phyloP scores from a whole-genome alignment of 805 yeast species.

The Lachancea thermotolerans region DNA sequence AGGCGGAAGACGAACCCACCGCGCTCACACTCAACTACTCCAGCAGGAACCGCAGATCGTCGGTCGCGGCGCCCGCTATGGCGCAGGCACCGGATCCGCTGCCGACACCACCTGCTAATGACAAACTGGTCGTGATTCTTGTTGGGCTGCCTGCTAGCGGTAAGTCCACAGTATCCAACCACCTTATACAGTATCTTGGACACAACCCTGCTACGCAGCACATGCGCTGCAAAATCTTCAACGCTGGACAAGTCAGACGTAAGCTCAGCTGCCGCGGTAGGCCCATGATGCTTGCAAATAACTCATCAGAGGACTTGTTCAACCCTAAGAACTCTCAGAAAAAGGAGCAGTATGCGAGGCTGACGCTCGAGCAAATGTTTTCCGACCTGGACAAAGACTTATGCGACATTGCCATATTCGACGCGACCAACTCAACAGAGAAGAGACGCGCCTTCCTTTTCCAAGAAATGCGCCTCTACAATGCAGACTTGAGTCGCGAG shows the following conservation, averaged over 20 bases:
- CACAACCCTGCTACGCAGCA: constrained; percentile 14
- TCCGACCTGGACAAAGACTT: constrained; percentile 36
- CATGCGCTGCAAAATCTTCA: constrained; percentile 44
- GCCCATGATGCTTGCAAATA: constrained; percentile 24
- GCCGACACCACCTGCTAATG: background rate
- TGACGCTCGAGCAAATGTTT: constrained; percentile 42
- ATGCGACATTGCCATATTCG: constrained; percentile 52
- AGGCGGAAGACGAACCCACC: constrained; percentile 2
- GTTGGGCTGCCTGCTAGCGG: constrained; percentile 78
- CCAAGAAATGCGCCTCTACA: constrained; percentile 18
- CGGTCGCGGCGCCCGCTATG: constrained; percentile 3
- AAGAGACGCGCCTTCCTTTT: constrained; percentile 33
- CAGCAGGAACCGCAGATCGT: constrained; percentile 7
- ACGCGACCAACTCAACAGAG: constrained; percentile 52
- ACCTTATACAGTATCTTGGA: constrained; percentile 51
- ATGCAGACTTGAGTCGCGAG: constrained; percentile 6
- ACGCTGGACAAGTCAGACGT: constrained; percentile 69
- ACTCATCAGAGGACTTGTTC: constrained; percentile 35
- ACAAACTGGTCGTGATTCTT: constrained; percentile 57
- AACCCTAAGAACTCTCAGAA: constrained; percentile 38
- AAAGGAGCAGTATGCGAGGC: constrained; percentile 47
- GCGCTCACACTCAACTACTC: constrained; percentile 11
- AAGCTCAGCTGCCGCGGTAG: constrained; percentile 36
- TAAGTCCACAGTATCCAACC: constrained; percentile 64
- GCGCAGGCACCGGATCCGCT: background rate